Evolutionary conservation across 1,284 basidiomycete species (phyloP).

Genomic region (Trichosporon ovoides): DNA sequence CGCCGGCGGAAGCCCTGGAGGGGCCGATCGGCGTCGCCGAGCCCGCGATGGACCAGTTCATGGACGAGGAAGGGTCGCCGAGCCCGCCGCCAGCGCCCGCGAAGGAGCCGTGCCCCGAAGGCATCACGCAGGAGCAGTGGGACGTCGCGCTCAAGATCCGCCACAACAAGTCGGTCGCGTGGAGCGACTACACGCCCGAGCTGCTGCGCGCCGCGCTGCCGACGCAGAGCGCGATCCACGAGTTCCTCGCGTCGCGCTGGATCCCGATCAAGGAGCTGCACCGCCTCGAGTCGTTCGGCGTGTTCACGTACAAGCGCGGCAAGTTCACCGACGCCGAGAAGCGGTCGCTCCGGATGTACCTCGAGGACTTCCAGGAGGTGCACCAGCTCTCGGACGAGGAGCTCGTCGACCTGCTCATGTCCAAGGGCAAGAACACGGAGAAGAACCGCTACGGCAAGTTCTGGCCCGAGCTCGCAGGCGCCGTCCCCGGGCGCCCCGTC

Average conservation of each 20-base stretch:
- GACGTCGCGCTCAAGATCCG: not conserved
- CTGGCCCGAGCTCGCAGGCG: slow-evolving; percentile 36
- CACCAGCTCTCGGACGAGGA: slow-evolving; percentile 20
- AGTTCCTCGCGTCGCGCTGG: slow-evolving; percentile 32
- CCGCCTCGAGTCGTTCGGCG: slow-evolving; percentile 34
- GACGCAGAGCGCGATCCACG: slow-evolving; percentile 20
- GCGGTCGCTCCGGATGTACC: slow-evolving; percentile 22
- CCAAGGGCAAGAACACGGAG: slow-evolving; percentile 22
- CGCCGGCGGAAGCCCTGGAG: not conserved
- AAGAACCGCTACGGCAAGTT: slow-evolving; percentile 30
- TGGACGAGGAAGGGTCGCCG: not conserved
- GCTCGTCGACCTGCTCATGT: slow-evolving; percentile 31
- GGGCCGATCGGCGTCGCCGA: not conserved
- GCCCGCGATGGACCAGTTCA: not conserved
- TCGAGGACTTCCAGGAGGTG: slow-evolving; percentile 29
- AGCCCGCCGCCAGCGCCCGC: not conserved
- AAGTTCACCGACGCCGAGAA: slow-evolving; percentile 32
- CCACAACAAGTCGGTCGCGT: not conserved
- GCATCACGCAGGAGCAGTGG: slow-evolving; percentile 1
- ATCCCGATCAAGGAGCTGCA: slow-evolving; percentile 25
- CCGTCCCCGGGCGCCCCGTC: slow-evolving; percentile 38
- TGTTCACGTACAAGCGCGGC: slow-evolving; percentile 35
- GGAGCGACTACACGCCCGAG: slow-evolving; percentile 1
- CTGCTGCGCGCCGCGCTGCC: not conserved
- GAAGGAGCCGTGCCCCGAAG: not conserved